Evolutionary conservation across 352 stramenopile species (phyloP), one percentile per base, ranked within the genome.

Genomic region (Phytophthora uliginosa): DNA sequence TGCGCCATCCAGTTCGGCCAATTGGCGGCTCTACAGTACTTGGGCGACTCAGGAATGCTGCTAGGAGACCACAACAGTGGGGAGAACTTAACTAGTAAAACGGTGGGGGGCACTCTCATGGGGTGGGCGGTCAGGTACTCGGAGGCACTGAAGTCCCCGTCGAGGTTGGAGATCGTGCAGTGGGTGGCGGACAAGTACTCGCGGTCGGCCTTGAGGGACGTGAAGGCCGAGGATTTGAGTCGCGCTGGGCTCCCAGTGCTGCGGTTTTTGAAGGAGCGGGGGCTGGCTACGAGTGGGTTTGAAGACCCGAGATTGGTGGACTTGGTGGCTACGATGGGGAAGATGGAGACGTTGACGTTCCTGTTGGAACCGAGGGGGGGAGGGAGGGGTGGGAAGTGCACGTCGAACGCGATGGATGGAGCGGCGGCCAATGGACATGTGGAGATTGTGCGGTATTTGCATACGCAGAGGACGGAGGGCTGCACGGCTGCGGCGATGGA

Each of bases 401-500:
- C 71, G 59, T 28, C 42, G 7, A 52, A 71, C n/a, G 77, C 74
- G 1, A 74, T 84, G 76, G 76, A 86, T 60, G 73, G 64, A 12
- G 73, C 79, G 6, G 79, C 79, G 22, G 24, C 58, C 0, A 82
- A 84, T 57, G 79, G 79, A 4, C 66, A 81, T 65, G 58, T 84
- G n/a, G 59, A 76, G 20, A 70, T 84, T 33, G 73, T 84, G 24
- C 47, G 63, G 38, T 86, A 77, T 63, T 73, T 86, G 45, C 65
- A 82, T 54, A 40, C 12, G 1, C 34, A 61, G 6, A 58, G 65
- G 12, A 73, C 51, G 0, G 63, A 58, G 1, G 74, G 71, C 0
- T 93, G 84, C 59, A 85, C 78, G 3, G 50, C 63, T 7, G 59
- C 69, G 3, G 83, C 83, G 8, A 88, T 93, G 66, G 73, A 86